phyloP scores from a whole-genome alignment of 2,329 filamentous ascomycete species.

The Penicillium sp. region DNA sequence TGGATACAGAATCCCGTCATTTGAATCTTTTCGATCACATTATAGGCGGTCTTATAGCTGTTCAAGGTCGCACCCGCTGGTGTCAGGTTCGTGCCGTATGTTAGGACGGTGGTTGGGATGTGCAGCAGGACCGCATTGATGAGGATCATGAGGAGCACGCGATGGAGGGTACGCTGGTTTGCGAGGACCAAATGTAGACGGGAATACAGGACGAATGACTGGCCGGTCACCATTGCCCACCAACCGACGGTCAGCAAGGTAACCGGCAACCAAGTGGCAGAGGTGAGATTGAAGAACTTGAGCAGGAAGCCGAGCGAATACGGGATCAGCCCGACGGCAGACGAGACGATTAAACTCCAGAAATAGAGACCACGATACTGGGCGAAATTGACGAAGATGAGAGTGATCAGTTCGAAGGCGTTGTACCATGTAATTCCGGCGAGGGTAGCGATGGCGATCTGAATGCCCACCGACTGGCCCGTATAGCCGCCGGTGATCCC shows the following conservation, averaged over 20 bases:
- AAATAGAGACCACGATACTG: conserved; percentile 57
- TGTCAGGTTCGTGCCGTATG: conserved; percentile 51
- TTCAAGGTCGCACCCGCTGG: conserved; percentile 8
- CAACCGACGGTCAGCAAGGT: conserved; percentile 54
- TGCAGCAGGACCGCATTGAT: conserved; percentile 52
- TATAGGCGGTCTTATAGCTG: conserved; percentile 47
- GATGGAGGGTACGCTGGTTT: conserved; percentile 47
- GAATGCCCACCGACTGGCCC: conserved; percentile 43
- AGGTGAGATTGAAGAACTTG: conserved; percentile 52
- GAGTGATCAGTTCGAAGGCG: conserved; percentile 55
- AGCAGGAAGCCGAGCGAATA: conserved; percentile 56
- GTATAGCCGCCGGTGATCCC: conserved; percentile 48
- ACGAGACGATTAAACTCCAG: conserved; percentile 55
- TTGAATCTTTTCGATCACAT: conserved; percentile 61
- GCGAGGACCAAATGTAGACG: conserved; percentile 56
- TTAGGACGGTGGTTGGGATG: conserved; percentile 54
- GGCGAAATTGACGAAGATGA: conserved; percentile 57
- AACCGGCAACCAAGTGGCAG: conserved; percentile 47
- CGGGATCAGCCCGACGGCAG: conserved; percentile 51
- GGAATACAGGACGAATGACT: conserved; percentile 58
- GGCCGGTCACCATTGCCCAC: conserved; percentile 57
- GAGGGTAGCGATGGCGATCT: conserved; percentile 55
- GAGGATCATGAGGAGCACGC: conserved; percentile 55
- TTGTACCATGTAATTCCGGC: conserved; percentile 58
- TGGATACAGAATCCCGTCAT: conserved; percentile 64